Evolutionary conservation across 2,329 filamentous ascomycete species (phyloP).

Genomic region (Ascochyta fabae): DNA sequence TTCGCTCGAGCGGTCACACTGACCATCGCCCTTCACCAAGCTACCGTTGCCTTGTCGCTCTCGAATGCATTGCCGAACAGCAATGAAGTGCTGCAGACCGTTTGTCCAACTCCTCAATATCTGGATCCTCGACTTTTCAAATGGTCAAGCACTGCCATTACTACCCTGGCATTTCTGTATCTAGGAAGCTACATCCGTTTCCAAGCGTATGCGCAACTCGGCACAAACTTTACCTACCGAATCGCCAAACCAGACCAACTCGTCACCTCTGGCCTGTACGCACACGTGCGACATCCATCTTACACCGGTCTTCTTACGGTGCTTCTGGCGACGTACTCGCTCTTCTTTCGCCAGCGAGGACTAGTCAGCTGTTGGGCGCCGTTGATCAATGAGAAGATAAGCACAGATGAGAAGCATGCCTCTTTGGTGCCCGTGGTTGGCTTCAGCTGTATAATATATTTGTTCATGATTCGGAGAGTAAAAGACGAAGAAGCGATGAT

Average conservation of each 20-base stretch:
- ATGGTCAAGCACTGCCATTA: slow-evolving; percentile 1
- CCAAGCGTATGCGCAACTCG: slow-evolving; percentile 54
- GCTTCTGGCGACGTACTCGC: slow-evolving; percentile 22
- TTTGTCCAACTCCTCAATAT: slow-evolving; percentile 13
- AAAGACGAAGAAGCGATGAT: slow-evolving; percentile 56
- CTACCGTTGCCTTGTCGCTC: slow-evolving; percentile 5
- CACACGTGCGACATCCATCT: slow-evolving; percentile 60
- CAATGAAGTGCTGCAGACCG: not conserved
- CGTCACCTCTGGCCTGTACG: slow-evolving; percentile 57
- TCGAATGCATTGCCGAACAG: not conserved
- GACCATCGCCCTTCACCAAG: slow-evolving; percentile 10
- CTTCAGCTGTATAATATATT: slow-evolving; percentile 1
- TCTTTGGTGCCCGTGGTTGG: slow-evolving; percentile 7
- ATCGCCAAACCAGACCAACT: slow-evolving; percentile 56
- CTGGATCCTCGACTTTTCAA: slow-evolving; percentile 14
- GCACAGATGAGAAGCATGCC: slow-evolving; percentile 51
- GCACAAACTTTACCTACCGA: slow-evolving; percentile 61
- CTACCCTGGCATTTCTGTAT: slow-evolving; percentile 6
- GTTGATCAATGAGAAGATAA: slow-evolving; percentile 37
- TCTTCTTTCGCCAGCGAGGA: slow-evolving; percentile 15
- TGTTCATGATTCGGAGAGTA: slow-evolving; percentile 20
- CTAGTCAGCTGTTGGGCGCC: slow-evolving; percentile 34
- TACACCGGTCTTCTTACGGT: slow-evolving; percentile 56
- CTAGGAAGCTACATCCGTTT: slow-evolving; percentile 37
- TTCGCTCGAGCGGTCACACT: slow-evolving; percentile 6